A percentile compares a stretch with the other conserved stretches of the same genome.
Evolutionary conservation across 1,139 yeast species (phyloP).

Genomic region (Yamadazyma pseudoaaseri): DNA sequence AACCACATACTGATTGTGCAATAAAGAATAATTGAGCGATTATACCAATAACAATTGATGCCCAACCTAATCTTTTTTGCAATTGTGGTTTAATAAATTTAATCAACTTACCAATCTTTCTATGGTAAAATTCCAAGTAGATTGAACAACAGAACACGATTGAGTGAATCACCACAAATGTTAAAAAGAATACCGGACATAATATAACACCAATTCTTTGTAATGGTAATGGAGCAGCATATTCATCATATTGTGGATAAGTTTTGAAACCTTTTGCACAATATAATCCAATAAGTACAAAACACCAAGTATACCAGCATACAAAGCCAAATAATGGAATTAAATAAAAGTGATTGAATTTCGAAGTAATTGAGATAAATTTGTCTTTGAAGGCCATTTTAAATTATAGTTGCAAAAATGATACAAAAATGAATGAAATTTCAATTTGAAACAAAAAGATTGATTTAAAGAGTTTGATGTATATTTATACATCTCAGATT

Average conservation of each 20-base stretch:
- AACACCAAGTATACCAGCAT: conserved; percentile 27
- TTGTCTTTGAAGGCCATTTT: conserved; percentile 9
- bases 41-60: conserved; percentile 24
- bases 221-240: conserved; percentile 21
- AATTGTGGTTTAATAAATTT: conserved; percentile 27
- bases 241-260: conserved; percentile 22
- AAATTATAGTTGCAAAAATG: conserved; percentile 13
- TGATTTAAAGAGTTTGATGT: neutral
- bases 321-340: conserved; percentile 28
- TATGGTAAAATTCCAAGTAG: conserved; percentile 30
- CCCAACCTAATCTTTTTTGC: conserved; percentile 27
- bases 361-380: conserved; percentile 19
- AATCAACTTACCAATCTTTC: conserved; percentile 31
- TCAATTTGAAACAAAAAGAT: conserved; percentile 1
- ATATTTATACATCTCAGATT: too few species aligned
- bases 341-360: conserved; percentile 27
- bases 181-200: conserved; percentile 24
- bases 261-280: conserved; percentile 19
- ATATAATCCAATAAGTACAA: conserved; percentile 26
- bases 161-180: conserved; percentile 24
- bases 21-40: conserved; percentile 26
- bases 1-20: conserved; percentile 22
- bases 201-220: conserved; percentile 29
- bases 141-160: conserved; percentile 25
- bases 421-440: neutral